Evolutionary conservation across 2,329 filamentous ascomycete genomes (phyloP).

Genomic region (Aspergillaceae sp.): DNA sequence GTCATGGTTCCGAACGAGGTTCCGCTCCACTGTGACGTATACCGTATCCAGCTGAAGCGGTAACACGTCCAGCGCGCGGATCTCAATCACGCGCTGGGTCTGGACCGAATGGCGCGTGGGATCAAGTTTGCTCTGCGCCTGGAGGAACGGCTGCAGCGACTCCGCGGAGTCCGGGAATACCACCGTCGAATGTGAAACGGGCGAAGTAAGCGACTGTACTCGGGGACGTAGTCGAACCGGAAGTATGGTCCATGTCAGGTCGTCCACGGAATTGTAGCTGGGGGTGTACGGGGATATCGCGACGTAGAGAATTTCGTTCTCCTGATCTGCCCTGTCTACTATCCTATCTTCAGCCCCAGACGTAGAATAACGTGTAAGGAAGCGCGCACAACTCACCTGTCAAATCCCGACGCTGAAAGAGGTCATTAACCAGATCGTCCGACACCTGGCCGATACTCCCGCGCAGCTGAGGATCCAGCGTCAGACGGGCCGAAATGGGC

Average conservation of each 20-base stretch:
- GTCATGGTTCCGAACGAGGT: constrained; percentile 69
- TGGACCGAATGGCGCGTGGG: constrained; percentile 66
- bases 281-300: constrained; percentile 41
- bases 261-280: constrained; percentile 40
- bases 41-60: constrained; percentile 75
- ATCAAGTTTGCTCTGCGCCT: constrained; percentile 61
- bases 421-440: constrained; percentile 71
- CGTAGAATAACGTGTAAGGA: neutral
- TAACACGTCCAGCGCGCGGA: constrained; percentile 70
- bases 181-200: constrained; percentile 66
- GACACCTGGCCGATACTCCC: constrained; percentile 81
- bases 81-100: constrained; percentile 70
- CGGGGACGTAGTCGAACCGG: constrained; percentile 53
- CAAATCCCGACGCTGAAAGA: constrained; percentile 55
- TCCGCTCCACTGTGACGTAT: constrained; percentile 76
- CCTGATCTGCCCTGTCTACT: constrained; percentile 13
- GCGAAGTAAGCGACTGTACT: constrained; percentile 45
- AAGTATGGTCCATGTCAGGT: constrained; percentile 74
- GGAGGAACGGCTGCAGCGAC: constrained; percentile 70
- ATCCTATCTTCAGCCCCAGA: neutral
- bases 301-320: constrained; percentile 33
- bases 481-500: constrained; percentile 67
- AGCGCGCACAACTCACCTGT: constrained; percentile 38
- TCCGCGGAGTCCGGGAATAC: constrained; percentile 65
- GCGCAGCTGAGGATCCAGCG: constrained; percentile 77